Base-by-base conservation (phyloP, 2,329 filamentous ascomycete species). In the Penicillium sp. region DNA sequence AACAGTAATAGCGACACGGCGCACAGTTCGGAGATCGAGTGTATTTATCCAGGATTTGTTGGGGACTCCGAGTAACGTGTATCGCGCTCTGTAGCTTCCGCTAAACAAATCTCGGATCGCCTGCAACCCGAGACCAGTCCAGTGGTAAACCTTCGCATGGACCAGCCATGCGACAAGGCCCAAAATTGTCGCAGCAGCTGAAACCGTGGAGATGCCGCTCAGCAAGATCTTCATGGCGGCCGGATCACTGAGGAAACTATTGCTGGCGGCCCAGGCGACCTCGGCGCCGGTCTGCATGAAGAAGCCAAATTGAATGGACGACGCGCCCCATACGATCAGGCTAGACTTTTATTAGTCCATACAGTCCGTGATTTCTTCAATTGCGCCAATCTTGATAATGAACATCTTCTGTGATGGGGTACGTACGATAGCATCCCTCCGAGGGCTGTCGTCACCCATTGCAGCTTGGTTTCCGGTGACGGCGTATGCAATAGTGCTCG, bases 281-380 rank as follows among this genome's bases (percentile, higher is more conserved):
- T 78, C 75, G 36, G 72, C 72, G 7, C 75, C 75, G 2, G 75
- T 78, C 57, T 77, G 73, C 51, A 75, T 61, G 58, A 74, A 77
- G 64, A 78, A 77, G 36, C 72, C 72, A 52, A 77, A 72, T 58
- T 75, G 73, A 14, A 71, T 64, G 33, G 75, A 70, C 11, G 74
- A 69, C 2, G 73, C 69, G 22, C 64, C 70, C 54, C 51, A 54
- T 33, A 54, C 51, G 40, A 27, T 54, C 18, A 54, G 14, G 11
- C 51, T 54, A 37, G 11, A 35, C 31, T 46, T 35, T 4, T 24
- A 18, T 14, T 6, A 31, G 50, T 13, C 41, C 39, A 39, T 22
- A 33, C 24, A 31, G 16, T 41, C 4, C 7, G 10, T 13, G 1
- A 2, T n/a, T 27, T 35, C 13, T 40, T 18, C 33, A 39, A 24